Base-by-base conservation (phyloP, 2,329 filamentous ascomycete species). In the Proliferodiscus dingleyae region DNA sequence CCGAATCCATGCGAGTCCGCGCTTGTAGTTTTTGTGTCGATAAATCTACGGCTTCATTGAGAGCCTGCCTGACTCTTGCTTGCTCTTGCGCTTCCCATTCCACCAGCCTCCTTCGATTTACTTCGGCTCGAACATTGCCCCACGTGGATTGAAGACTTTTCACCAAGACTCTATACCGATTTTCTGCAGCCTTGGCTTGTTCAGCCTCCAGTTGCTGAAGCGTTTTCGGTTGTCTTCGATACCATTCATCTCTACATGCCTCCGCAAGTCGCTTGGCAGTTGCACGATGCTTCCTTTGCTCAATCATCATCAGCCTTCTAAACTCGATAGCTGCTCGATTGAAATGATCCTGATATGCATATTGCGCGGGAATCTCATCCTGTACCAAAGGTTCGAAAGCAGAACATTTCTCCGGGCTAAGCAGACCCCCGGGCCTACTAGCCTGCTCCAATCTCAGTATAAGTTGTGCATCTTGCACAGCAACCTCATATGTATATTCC, bases 261-360 rank as follows among this genome's bases (percentile, higher is more conserved):
- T 87, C 80, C 1, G 91, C 91, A 43, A 94, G 66, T 43, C 80
- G 80, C 64, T 89, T 95, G 1, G 91, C 91, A 2, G 77, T 73
- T n/a, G 78, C 73, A 28, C 80, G 80, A 65, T 97, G 91, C 10
- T 83, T 76, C 52, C 80, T 79, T 56, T 89, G 86, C 64, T 98
- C 93, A 46, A 81, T 78, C 2, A 83, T 68, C 69, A 97, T 79
- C 28, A 97, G 73, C 58, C 82, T 86, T 38, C 87, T 81, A 57
- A 97, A 91, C 56, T 90, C 85, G 10, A 84, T 62, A 47, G 86
- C 83, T 50, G 95, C 90, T 37, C 83, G 83, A 37, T 86, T 73
- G 43, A 97, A 74, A 62, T 97, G 87, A 60, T 97, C 90, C 61
- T 81, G 78, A 56, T 94, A 89, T n/a, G 85, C 82, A 72, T 88